phyloP scores from a whole-genome alignment of 2,329 filamentous ascomycete genomes.

The Dendrostoma leiphaemia region DNA sequence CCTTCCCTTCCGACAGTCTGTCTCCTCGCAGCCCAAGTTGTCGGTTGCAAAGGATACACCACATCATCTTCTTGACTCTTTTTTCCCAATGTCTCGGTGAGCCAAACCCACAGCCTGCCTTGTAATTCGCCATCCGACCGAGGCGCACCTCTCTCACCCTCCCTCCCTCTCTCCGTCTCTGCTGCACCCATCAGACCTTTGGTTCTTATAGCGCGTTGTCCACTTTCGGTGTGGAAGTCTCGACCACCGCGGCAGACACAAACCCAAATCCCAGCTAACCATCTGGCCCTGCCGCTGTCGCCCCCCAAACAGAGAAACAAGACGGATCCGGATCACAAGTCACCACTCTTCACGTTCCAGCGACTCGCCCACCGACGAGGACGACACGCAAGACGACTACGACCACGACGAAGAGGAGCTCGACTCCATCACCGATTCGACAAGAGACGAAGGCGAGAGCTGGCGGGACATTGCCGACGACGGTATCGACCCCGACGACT shows the following conservation, averaged over 20 bases:
- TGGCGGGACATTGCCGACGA: constrained; percentile 42
- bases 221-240: no score
- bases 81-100: constrained; percentile 33
- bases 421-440: constrained; percentile 26
- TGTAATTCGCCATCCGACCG: background rate
- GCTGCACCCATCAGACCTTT: background rate
- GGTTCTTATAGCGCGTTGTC: background rate
- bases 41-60: constrained; percentile 41
- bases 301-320: constrained; percentile 12
- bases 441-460: constrained; percentile 27
- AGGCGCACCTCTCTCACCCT: background rate
- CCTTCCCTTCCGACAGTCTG: constrained; percentile 46
- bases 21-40: constrained; percentile 40
- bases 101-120: constrained; percentile 26
- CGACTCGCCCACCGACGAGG: constrained; percentile 35
- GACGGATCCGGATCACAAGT: constrained; percentile 23
- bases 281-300: background rate
- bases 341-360: constrained; percentile 31
- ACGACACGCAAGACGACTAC: constrained; percentile 35
- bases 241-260: background rate
- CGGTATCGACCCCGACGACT: constrained; percentile 57
- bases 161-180: background rate
- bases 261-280: constrained; percentile 10
- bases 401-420: constrained; percentile 30
- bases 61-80: constrained; percentile 25